Evolutionary conservation across 306 rosid species (phyloP).

Genomic region (Prunus mume): DNA sequence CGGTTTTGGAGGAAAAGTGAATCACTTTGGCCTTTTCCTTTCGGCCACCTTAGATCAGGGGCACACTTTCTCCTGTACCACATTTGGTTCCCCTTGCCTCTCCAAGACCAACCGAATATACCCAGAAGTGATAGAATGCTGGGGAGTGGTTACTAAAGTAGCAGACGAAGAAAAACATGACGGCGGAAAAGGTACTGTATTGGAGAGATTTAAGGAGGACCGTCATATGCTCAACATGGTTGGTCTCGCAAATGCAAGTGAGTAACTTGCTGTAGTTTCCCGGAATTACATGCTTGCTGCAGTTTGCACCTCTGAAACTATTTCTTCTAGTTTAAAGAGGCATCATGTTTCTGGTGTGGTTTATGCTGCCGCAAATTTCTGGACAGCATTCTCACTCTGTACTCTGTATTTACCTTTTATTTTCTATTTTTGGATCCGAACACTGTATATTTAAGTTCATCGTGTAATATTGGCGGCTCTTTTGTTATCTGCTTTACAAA

Average conservation of each 20-base stretch:
- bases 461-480: neutral
- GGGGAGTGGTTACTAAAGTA: constrained; percentile 61
- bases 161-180: constrained; percentile 41
- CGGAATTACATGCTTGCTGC: neutral
- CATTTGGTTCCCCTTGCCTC: constrained; percentile 88
- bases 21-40: constrained; percentile 75
- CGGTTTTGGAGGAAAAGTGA: constrained; percentile 79
- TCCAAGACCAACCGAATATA: constrained; percentile 54
- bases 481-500: neutral
- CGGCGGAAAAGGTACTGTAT: constrained; percentile 40
- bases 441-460: neutral
- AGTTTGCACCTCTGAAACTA: neutral
- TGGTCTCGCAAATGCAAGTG: constrained; percentile 86
- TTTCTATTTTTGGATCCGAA: neutral
- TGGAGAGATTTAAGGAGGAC: constrained; percentile 88
- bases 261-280: constrained; percentile 27
- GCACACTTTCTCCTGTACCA: constrained; percentile 70
- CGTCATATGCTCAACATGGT: constrained; percentile 74
- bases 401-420: neutral
- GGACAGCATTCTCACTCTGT: neutral
- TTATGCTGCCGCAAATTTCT: neutral
- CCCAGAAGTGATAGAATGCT: constrained; percentile 91
- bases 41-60: constrained; percentile 81
- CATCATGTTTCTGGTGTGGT: neutral
- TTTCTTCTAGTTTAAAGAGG: neutral